A percentile compares a stretch with the other conserved stretches of the same genome.
phyloP scores from a whole-genome alignment of 139 green algal species.

The Astrephomene gubernaculifera region DNA sequence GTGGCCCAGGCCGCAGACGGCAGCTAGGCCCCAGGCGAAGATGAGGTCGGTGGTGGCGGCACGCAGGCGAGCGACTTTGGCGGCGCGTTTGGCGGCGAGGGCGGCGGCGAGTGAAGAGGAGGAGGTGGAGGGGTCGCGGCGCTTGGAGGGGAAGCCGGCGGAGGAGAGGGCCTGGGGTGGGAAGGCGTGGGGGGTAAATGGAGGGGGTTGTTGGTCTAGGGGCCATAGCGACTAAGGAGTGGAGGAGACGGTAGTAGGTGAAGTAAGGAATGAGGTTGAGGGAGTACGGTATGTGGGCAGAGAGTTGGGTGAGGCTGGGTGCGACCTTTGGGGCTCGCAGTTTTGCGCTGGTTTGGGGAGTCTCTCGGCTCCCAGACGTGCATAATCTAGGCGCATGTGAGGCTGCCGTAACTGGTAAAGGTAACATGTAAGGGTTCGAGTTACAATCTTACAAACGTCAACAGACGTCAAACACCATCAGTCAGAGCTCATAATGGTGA shows the following conservation, averaged over 20 bases:
- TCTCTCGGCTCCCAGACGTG: too few species aligned
- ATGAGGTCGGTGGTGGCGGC: constrained; percentile 73
- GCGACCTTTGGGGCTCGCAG: background rate
- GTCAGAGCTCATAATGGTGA: too few species aligned
- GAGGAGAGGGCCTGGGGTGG: constrained; percentile 52
- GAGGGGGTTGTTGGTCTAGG: background rate
- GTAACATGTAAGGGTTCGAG: too few species aligned
- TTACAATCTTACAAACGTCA: too few species aligned
- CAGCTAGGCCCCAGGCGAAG: constrained; percentile 82
- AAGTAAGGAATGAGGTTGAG: too few species aligned
- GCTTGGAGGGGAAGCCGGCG: constrained; percentile 57
- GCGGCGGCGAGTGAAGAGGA: constrained; percentile 42
- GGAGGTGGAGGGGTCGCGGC: constrained; percentile 42
- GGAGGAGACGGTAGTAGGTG: background rate
- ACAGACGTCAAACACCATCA: too few species aligned
- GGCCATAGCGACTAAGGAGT: background rate
- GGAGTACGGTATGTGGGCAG: background rate
- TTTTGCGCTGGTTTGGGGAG: too few species aligned
- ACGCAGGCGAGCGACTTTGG: constrained; percentile 65
- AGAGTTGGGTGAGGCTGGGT: background rate
- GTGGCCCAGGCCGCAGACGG: constrained; percentile 84
- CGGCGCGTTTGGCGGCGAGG: constrained; percentile 70
- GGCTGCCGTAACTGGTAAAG: too few species aligned
- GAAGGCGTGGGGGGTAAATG: background rate
- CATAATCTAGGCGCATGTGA: too few species aligned